A percentile compares a stretch with the other conserved stretches of the same genome.
These are phyloP conservation scores for Rhodotorula sp. DNA, from an alignment of 1,284 basidiomycete species.

Conservation along the genomic window DNA sequence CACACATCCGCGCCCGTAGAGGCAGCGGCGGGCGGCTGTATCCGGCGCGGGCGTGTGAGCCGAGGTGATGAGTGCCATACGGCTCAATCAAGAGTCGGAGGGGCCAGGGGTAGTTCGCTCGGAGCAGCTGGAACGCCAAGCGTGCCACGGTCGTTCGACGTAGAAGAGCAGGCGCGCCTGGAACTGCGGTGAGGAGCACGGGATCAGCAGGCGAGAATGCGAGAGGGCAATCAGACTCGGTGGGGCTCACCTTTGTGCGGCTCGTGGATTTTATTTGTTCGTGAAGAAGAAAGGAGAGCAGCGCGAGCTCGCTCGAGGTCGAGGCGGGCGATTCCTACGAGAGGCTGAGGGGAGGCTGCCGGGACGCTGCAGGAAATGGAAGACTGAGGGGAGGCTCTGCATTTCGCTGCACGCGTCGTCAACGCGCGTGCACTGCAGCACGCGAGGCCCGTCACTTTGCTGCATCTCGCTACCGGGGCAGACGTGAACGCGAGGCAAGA, in stretches of 20 bases:
- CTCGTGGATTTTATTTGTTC: constrained; percentile 11
- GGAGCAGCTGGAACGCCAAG: constrained; percentile 35
- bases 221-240: background rate
- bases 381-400: background rate
- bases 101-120: constrained; percentile 16
- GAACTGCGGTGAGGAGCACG: background rate
- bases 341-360: too few relatives aligned
- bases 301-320: background rate
- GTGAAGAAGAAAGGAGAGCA: background rate
- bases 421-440: too few relatives aligned
- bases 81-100: constrained; percentile 6
- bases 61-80: background rate
- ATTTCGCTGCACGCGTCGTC: background rate
- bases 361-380: too few relatives aligned
- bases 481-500: too few relatives aligned
- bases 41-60: constrained; percentile 2
- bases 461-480: too few relatives aligned
- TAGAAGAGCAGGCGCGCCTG: constrained; percentile 12
- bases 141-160: constrained; percentile 17
- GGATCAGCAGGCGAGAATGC: background rate
- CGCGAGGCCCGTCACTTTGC: too few relatives aligned
- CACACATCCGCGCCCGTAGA: constrained; percentile 3
- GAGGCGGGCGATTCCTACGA: background rate
- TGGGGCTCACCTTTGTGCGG: constrained; percentile 3
- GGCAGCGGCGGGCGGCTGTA: constrained; percentile 14